phyloP scores from a whole-genome alignment of 2,329 filamentous ascomycete species.

The Cladosporium sp. region DNA sequence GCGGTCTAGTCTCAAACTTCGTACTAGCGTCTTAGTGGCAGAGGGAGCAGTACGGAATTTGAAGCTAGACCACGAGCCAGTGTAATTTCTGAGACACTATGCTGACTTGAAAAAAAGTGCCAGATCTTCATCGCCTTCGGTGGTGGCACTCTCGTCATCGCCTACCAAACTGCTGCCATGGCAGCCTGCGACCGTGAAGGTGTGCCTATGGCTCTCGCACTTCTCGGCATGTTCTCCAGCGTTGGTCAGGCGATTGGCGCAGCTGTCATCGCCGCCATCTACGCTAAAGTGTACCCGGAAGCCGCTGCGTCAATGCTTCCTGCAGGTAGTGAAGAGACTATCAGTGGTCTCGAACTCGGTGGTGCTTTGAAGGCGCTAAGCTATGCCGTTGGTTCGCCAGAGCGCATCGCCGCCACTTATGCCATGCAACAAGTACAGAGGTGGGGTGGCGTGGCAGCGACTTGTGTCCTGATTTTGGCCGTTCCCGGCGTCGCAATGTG shows the following conservation, averaged over 20 bases:
- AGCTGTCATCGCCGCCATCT: conserved; percentile 31
- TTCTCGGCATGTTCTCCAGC: conserved; percentile 28
- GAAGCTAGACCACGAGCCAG: too few relatives aligned
- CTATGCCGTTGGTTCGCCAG: conserved; percentile 45
- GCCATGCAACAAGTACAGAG: conserved; percentile 53
- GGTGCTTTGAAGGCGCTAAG: too few relatives aligned
- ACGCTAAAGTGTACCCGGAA: conserved; percentile 30
- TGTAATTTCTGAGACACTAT: too few relatives aligned
- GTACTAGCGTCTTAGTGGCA: too few relatives aligned
- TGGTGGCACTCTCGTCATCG: conserved; percentile 58
- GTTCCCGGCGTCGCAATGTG: conserved; percentile 40
- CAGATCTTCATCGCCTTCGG: conserved; percentile 57
- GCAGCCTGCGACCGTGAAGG: conserved; percentile 45
- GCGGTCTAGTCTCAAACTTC: too few relatives aligned
- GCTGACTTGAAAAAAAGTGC: too few relatives aligned
- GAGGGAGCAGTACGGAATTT: too few relatives aligned
- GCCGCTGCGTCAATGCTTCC: conserved; percentile 25
- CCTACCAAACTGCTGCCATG: conserved; percentile 62
- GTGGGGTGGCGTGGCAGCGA: conserved; percentile 44
- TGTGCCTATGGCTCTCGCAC: conserved; percentile 31
- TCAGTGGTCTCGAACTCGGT: too few relatives aligned
- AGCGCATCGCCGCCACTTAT: conserved; percentile 48
- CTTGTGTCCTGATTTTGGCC: conserved; percentile 37
- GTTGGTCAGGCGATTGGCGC: conserved; percentile 58
- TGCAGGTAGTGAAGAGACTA: too few relatives aligned